Evolutionary conservation across 2,329 filamentous ascomycete species (phyloP).

Genomic region (Huntiella moniliformis): DNA sequence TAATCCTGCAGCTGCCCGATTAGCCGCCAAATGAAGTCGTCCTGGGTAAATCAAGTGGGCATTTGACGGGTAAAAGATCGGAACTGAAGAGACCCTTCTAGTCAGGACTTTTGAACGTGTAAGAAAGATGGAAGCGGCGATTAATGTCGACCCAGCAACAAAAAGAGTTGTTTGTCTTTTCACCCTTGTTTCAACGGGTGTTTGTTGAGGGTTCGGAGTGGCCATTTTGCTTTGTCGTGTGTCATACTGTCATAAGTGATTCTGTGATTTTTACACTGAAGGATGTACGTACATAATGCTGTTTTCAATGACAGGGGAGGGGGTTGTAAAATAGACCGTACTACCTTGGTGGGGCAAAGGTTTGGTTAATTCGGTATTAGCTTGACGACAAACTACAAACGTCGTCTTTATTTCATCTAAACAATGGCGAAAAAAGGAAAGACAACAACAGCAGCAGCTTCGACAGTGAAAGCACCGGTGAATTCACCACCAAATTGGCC

Average conservation of each 20-base stretch:
- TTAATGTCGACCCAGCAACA: constrained; percentile 56
- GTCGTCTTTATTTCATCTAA: too few relatives aligned
- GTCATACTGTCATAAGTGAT: too few relatives aligned
- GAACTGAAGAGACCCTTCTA: constrained; percentile 41
- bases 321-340: too few relatives aligned
- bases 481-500: constrained; percentile 43
- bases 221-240: too few relatives aligned
- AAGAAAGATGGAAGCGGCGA: constrained; percentile 50
- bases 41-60: constrained; percentile 21
- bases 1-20: background rate
- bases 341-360: too few relatives aligned
- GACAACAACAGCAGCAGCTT: constrained; percentile 7
- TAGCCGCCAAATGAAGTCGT: constrained; percentile 3
- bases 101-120: constrained; percentile 51
- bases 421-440: constrained; percentile 14
- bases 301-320: too few relatives aligned
- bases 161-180: constrained; percentile 47
- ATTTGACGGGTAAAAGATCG: constrained; percentile 53
- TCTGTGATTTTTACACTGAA: too few relatives aligned
- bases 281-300: too few relatives aligned
- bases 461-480: constrained; percentile 14
- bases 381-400: too few relatives aligned
- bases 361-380: too few relatives aligned
- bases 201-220: too few relatives aligned
- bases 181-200: too few relatives aligned